Conservation (phyloP, 2,329 filamentous ascomycete species). For the Myriosclerotinia curreyana region DNA sequence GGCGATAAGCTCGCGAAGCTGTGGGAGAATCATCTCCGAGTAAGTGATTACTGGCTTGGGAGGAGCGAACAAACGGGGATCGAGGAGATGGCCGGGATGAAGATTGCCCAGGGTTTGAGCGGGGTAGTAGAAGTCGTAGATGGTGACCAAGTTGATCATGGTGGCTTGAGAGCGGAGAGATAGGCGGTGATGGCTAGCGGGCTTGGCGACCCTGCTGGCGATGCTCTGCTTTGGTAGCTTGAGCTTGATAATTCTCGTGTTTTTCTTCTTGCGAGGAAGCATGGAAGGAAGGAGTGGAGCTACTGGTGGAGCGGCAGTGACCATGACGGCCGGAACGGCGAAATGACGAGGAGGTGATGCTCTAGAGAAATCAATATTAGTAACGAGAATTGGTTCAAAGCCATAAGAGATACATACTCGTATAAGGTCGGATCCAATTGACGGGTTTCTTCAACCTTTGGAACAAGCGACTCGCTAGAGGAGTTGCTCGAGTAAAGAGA, state of each 20-base stretch:
- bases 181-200: background rate
- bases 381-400: background rate
- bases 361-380: background rate
- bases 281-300: background rate
- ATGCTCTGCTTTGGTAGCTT: slow-evolving; percentile 1
- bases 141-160: background rate
- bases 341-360: background rate
- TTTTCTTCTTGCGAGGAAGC: background rate
- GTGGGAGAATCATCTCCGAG: background rate
- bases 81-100: background rate
- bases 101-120: background rate
- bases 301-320: background rate
- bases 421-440: background rate
- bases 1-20: background rate
- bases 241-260: background rate
- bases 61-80: background rate
- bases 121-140: slow-evolving; percentile 6
- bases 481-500: background rate
- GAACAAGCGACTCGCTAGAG: background rate
- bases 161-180: background rate
- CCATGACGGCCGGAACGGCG: background rate
- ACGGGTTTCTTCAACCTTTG: background rate
- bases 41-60: background rate
- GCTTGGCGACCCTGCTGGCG: background rate
- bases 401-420: background rate